phyloP scores from a whole-genome alignment of 345 rosid species.

The Salix brachista region DNA sequence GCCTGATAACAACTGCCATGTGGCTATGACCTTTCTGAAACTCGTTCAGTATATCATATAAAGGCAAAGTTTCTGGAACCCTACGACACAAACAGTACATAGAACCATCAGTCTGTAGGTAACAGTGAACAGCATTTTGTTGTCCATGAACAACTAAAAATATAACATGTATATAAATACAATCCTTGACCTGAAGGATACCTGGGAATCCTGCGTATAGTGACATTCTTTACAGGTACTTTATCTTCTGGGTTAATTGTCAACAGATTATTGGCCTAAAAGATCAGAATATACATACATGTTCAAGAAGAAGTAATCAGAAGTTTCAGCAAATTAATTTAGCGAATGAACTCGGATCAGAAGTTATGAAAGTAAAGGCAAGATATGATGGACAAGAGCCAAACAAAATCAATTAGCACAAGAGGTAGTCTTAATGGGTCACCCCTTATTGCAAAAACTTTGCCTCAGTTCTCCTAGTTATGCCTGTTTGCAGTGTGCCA shows the following conservation, averaged over 20 bases:
- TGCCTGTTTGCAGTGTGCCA: neutral
- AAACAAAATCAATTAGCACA: neutral
- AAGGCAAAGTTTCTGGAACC: constrained; percentile 75
- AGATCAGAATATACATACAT: constrained; percentile 1
- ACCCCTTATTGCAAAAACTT: neutral
- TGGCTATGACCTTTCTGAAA: constrained; percentile 99
- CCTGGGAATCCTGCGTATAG: constrained; percentile 92
- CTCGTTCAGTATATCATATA: constrained; percentile 94
- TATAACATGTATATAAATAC: neutral
- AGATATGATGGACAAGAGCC: neutral
- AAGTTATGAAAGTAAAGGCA: neutral
- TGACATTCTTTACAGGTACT: constrained; percentile 73
- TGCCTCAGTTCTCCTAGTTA: neutral
- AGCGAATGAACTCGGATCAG: neutral
- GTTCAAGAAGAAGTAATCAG: neutral
- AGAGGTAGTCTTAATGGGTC: neutral
- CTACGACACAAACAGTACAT: constrained; percentile 24
- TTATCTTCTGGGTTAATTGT: constrained; percentile 80
- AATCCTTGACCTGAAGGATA: constrained; percentile 8
- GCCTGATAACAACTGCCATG: constrained; percentile 88
- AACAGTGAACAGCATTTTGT: neutral
- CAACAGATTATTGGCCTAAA: constrained; percentile 77
- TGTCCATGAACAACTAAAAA: neutral
- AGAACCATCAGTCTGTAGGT: constrained; percentile 3
- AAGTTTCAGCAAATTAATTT: neutral